Evolutionary conservation across 192 early-diverging fungal genomes (phyloP), one percentile per base, ranked within the genome.

Genomic region (Gamsiella multidivaricata): DNA sequence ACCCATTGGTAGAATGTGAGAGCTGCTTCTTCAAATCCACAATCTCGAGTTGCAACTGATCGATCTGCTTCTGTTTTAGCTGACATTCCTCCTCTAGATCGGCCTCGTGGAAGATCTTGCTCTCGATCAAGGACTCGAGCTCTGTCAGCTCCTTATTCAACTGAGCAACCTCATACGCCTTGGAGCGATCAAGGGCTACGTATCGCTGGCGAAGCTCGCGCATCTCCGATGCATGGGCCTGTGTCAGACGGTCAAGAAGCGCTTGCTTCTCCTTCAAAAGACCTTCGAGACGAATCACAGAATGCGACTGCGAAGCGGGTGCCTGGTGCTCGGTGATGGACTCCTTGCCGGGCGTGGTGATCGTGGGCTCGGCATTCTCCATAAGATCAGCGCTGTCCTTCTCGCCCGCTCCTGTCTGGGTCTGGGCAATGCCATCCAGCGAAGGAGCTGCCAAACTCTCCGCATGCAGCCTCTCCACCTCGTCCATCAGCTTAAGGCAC

Each of bases 401-500:
- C 15, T 26, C 54, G 3, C 50, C 39, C 11, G 34, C 51, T n/a
- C n/a, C 45, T n/a, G 15, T 46, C 15, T 46, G 3, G 54, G 52
- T 25, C 0, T 42, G 42, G 9, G 60, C 32, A 7, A 22, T 53
- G 22, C 53, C 54, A 12, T 33, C 53, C 33, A 61, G 28, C 1
- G 51, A 43, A 31, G 51, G 65, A 0, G 54, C 46, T n/a, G 66
- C 66, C 18, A 83, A 39, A 50, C 80, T 78, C 59, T 92, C 90
- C 0, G 82, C 65, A 53, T 87, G 88, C 41, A 94, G 74, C 66
- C 84, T 81, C 64, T 94, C 92, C 31, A 92, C 86, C 69, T 94
- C 92, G 25, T 91, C 90, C 69, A 90, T 88, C 37, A 92, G 70
- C 57, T 91, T 88, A 39, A 91, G 83, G 65, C 91, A 90, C 79